Conservation (phyloP, 257 asterid species). For the Solanum arcanum region DNA sequence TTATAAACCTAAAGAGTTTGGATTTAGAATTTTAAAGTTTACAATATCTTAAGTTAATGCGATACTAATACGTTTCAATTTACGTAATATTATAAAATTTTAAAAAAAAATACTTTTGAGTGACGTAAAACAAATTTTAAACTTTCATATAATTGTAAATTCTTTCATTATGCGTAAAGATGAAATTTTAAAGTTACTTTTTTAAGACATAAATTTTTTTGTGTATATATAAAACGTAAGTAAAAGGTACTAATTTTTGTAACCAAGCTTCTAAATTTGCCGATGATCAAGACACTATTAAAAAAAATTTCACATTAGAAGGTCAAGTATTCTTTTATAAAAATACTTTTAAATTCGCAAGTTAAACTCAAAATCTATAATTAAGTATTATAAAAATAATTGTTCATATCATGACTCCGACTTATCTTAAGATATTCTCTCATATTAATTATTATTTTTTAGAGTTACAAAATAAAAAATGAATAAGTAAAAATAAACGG, state of each 20-base stretch:
- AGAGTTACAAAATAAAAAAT: neutral
- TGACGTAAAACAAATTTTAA: no score
- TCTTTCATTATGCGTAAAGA: no score
- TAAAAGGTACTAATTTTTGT: neutral
- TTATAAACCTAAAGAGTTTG: rapidly evolving
- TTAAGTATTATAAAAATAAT: neutral
- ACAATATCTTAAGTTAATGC: rapidly evolving
- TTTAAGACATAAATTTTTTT: neutral
- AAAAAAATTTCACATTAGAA: neutral
- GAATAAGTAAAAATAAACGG: no score
- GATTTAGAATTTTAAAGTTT: neutral
- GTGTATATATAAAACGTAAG: no score
- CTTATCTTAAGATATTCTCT: neutral
- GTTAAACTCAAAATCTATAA: neutral
- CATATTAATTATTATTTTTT: neutral
- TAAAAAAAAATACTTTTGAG: neutral
- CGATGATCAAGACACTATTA: neutral
- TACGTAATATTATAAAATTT: neutral
- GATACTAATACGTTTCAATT: rapidly evolving
- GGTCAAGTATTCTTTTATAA: neutral
- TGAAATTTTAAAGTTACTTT: neutral
- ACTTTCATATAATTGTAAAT: no score
- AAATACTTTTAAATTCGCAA: neutral
- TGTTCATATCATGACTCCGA: no score
- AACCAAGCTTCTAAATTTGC: neutral